Evolutionary conservation across 352 stramenopile genomes (phyloP), one percentile per base, ranked within the genome.

Genomic region (Pythium apleroticum): DNA sequence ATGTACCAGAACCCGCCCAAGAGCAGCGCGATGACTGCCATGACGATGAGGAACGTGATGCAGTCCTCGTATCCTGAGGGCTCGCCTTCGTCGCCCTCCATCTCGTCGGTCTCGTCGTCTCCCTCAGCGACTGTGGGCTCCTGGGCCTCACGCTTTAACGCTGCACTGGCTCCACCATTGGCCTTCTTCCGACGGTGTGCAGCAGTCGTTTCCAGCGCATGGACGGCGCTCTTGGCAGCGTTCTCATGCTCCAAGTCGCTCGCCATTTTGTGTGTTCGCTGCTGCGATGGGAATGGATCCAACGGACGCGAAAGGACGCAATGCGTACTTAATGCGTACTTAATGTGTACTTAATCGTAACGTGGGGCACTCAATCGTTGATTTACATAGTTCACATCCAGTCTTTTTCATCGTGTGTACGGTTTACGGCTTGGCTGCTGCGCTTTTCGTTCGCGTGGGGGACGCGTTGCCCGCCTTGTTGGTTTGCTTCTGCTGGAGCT

Each of bases 401-500:
- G 99, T 60, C 99, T 80, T 77, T 99, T 95, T 71, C 99, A 96
- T n/a, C n/a, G n/a, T 35, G 30, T 41, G 15, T 46, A 14, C 17
- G 20, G 37, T 22, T 84, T 3, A 99, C 88, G 24, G 99, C 96
- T 61, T 92, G 72, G 57, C 97, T 82, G 43, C 17, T 6, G 11
- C 24, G 7, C 8, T 35, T 19, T 25, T 35, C 15, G 27, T 15
- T 3, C 22, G 14, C 20, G 52, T n/a, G 6, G 45, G 20, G 4
- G 20, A 35, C 25, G 49, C 89, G 97, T 46, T n/a, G 4, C 19
- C 37, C 9, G 17, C 4, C 37, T 46, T 46, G 7, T 22, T 14
- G 4, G 14, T 46, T 14, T 20, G 0, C 17, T 46, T 46, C 9
- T 22, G 37, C 17, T 11, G 37, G 4, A 20, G 37, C 14, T 46